These are phyloP conservation scores for Salvia rosmarinus DNA, from an alignment of 257 asterid genomes.

Conservation along the genomic window DNA sequence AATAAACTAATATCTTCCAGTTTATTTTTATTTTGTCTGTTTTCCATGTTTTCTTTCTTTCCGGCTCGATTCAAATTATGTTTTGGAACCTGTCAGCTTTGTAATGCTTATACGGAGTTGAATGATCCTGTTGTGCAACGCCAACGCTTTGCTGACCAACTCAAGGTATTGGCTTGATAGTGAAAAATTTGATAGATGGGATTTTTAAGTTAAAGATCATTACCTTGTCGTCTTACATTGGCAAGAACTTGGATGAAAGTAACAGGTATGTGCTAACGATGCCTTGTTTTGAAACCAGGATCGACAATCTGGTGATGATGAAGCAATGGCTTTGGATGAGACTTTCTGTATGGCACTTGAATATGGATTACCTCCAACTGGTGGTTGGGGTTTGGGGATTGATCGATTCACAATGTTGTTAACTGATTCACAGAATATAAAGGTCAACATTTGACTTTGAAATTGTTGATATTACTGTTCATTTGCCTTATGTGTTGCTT, in stretches of 20 bases:
- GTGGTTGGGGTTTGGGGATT: slow-evolving; percentile 97
- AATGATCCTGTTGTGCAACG: slow-evolving; percentile 96
- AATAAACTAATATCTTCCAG: neutral
- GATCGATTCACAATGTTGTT: slow-evolving; percentile 82
- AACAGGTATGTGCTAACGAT: slow-evolving; percentile 4
- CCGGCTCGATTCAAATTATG: neutral
- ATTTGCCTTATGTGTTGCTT: neutral
- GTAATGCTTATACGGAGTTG: slow-evolving; percentile 96
- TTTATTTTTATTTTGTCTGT: neutral
- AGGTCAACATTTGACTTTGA: slow-evolving; percentile 40
- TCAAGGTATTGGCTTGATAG: slow-evolving; percentile 58
- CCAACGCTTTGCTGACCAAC: slow-evolving; percentile 91
- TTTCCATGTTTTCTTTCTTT: neutral
- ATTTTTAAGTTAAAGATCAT: neutral
- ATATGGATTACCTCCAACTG: slow-evolving; percentile 94
- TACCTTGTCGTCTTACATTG: neutral
- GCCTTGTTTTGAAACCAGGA: slow-evolving; percentile 52
- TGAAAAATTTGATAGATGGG: neutral
- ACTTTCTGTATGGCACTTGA: slow-evolving; percentile 88
- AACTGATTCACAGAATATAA: slow-evolving; percentile 93
- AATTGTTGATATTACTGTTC: neutral
- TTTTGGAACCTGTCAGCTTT: slow-evolving; percentile 48
- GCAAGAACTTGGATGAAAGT: neutral
- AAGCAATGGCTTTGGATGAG: slow-evolving; percentile 96
- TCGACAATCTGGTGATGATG: slow-evolving; percentile 95